Percentiles rank a stretch among this genome's conserved stretches.
These are phyloP conservation scores for Wilcoxina mikolae DNA, from an alignment of 495 filamentous ascomycete species.

Conservation along the genomic window DNA sequence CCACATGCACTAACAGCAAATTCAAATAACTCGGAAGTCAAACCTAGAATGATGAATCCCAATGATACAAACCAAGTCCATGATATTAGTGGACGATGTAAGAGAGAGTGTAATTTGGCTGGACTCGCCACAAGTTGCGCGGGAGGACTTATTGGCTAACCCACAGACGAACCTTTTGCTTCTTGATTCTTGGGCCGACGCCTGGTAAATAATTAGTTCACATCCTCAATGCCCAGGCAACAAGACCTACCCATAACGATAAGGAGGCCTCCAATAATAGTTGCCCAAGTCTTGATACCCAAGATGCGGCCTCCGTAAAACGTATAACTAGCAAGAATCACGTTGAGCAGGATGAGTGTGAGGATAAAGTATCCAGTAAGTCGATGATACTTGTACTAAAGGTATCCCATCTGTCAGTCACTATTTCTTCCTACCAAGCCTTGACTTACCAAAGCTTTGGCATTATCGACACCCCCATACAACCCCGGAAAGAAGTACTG, in stretches of 20 bases:
- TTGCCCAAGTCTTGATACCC: constrained; percentile 57
- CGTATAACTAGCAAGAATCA: constrained; percentile 62
- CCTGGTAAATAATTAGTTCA: constrained; percentile 32
- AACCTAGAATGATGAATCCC: too few species aligned
- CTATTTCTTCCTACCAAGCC: too few species aligned
- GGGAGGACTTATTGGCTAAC: too few species aligned
- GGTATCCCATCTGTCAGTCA: not conserved
- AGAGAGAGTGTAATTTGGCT: too few species aligned
- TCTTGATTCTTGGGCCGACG: constrained; percentile 61
- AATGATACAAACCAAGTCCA: too few species aligned
- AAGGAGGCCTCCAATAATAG: constrained; percentile 45
- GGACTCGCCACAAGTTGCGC: too few species aligned
- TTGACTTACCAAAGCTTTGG: constrained; percentile 44
- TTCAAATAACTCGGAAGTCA: too few species aligned
- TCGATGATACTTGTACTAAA: constrained; percentile 79
- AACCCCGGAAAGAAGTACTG: constrained; percentile 57
- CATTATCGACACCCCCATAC: constrained; percentile 63
- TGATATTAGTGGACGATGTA: too few species aligned
- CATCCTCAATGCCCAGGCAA: not conserved
- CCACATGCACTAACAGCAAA: too few species aligned
- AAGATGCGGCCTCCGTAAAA: constrained; percentile 46
- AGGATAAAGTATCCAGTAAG: constrained; percentile 61
- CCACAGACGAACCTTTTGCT: constrained; percentile 60
- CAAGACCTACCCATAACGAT: constrained; percentile 32
- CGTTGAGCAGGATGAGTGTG: constrained; percentile 52